Base-by-base conservation (phyloP, 2,329 filamentous ascomycete species). In the Penicillium sp. region DNA sequence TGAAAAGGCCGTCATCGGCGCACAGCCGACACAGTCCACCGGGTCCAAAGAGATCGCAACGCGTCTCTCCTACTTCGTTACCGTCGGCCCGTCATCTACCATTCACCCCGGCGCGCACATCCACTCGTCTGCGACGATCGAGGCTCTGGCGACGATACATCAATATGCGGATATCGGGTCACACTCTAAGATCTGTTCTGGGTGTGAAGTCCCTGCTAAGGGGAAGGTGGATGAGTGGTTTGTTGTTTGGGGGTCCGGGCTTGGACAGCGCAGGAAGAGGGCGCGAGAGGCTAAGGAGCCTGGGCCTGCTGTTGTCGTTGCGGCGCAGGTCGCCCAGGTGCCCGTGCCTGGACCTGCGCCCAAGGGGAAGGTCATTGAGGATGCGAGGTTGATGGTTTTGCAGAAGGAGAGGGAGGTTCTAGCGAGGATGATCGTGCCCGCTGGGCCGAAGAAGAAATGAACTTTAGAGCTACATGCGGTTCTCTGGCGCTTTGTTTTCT, bases 181-280 rank as follows among this genome's bases (percentile, higher is more conserved):
- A 78, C 82, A 90, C 66, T 87, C 87, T 63, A 90, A 87, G 20
- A 78, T 92, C 46, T 86, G 87, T 7, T 80, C 87, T 0, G 77
- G 82, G 53, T 85, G 81, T 22, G 75, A 79, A 24, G 74, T 91
- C 38, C 69, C 73, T 0, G 80, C 83, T 9, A 80, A 81, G 0
- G 81, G 83, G 28, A 71, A 76, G 10, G 65, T 92, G 0, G 81
- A 81, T 0, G 86, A 90, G 53, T 84, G 81, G 66, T 86, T 84
- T 0, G 87, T 91, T 5, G 74, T 90, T 20, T 90, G 83, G 69
- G 85, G 86, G 0, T 81, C 82, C 51, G 85, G 85, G 24, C 75
- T 63, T 39, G 69, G 69, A 16, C 65, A 74, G 57, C 62, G 68
- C 49, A 63, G 69, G 44, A 67, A 68, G 22, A 63, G 70, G 41